A percentile compares a stretch with the other conserved stretches of the same genome.
phyloP scores from a whole-genome alignment of 2,329 filamentous ascomycete species.

The Erysiphe pulchra region DNA sequence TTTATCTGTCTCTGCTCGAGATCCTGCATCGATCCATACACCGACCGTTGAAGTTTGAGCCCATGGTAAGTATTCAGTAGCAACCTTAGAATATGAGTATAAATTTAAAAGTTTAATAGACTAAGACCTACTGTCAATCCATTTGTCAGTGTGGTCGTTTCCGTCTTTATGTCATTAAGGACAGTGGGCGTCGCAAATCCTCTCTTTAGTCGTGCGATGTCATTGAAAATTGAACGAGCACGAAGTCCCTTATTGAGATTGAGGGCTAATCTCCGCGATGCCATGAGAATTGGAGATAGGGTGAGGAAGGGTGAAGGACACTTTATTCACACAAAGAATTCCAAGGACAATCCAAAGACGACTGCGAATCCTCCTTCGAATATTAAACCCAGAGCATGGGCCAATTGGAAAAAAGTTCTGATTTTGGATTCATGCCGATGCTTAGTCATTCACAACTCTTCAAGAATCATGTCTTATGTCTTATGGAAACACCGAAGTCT shows the following conservation, averaged over 20 bases:
- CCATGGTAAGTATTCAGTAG: constrained; percentile 93
- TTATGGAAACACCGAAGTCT: too few species aligned
- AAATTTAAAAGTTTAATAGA: background rate
- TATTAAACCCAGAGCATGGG: too few species aligned
- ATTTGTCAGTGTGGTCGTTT: constrained; percentile 92
- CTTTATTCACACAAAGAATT: too few species aligned
- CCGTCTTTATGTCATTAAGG: constrained; percentile 48
- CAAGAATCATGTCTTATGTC: too few species aligned
- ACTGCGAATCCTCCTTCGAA: too few species aligned
- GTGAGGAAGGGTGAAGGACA: too few species aligned
- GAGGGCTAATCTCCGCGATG: constrained; percentile 88
- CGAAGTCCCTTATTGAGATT: constrained; percentile 80
- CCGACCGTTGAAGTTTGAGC: constrained; percentile 95
- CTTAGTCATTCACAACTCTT: too few species aligned
- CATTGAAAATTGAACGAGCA: constrained; percentile 60
- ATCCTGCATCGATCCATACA: constrained; percentile 98
- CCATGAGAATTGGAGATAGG: constrained; percentile 30
- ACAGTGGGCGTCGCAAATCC: constrained; percentile 71
- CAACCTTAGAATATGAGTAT: constrained; percentile 38
- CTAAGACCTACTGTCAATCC: constrained; percentile 54
- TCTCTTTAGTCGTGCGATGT: constrained; percentile 52
- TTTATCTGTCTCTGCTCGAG: constrained; percentile 89
- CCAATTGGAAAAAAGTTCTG: too few species aligned
- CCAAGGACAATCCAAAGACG: too few species aligned
- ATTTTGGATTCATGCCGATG: too few species aligned